These are phyloP conservation scores for Ilex paraguariensis DNA, from an alignment of 305 asterid species.

Conservation along the genomic window DNA sequence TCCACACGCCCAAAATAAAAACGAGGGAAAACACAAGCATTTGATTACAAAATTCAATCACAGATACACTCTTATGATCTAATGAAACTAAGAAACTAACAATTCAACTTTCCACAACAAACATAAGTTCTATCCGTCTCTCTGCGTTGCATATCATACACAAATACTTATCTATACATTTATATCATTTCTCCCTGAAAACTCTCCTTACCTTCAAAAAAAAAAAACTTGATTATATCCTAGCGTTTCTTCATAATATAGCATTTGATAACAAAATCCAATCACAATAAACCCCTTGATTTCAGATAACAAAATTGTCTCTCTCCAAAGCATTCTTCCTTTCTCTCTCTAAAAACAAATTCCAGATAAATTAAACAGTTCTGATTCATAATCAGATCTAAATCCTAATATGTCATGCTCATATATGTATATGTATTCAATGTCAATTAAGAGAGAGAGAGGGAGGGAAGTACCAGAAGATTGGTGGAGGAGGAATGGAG, in stretches of 20 bases:
- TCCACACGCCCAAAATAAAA: conserved; percentile 2
- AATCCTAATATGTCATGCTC: not conserved
- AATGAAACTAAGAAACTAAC: too few species aligned
- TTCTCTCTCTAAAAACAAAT: too few species aligned
- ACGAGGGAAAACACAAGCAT: conserved; percentile 5
- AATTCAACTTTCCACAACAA: too few species aligned
- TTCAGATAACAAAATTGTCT: too few species aligned
- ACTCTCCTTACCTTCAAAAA: too few species aligned
- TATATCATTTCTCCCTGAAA: not conserved
- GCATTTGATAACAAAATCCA: not conserved
- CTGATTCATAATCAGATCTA: conserved; percentile 1
- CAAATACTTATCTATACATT: not conserved
- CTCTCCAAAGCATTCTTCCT: not conserved
- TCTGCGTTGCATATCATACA: not conserved
- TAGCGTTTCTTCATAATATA: too few species aligned
- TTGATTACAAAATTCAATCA: not conserved
- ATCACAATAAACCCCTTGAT: not conserved
- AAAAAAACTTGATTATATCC: too few species aligned
- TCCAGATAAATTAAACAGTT: conserved; percentile 3
- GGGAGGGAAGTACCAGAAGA: conserved; percentile 27
- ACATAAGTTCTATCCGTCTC: too few species aligned
- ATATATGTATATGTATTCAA: not conserved
- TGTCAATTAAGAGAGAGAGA: conserved; percentile 3
- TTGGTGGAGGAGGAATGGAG: conserved; percentile 14
- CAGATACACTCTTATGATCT: too few species aligned